Evolutionary conservation across 1,139 yeast species (phyloP), one percentile per base, ranked within the genome.

Genomic region (Nakaseomyces sp.): DNA sequence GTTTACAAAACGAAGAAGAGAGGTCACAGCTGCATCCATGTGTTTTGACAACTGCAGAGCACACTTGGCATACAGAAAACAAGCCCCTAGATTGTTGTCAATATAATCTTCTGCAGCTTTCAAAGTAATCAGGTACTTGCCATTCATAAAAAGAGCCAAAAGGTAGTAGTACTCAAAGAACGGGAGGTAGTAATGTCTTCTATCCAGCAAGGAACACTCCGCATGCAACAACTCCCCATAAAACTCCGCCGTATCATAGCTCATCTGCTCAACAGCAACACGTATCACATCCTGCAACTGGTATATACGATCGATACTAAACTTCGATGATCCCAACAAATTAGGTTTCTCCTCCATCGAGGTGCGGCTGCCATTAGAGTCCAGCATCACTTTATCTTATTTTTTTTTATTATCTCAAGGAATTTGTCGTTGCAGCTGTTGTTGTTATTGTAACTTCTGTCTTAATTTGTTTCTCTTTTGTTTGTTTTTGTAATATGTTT

Each of bases 161-260:
- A 57, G 50, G 41, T 61, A 61, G 9, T 53, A 45, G 45, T 61
- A 61, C 5, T 48, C 46, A 3, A 64, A 49, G 26, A 52, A 54
- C 13, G 56, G 42, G 40, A 53, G 50, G 29, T 49, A 45, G 18
- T 42, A 45, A 30, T 51, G 52, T 9, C 43, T 39, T 17, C 46
- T 43, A 10, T 55, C 54, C 40, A 55, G 39, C 8, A 49, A 52
- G 15, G 42, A 41, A 42, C 58, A 54, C 43, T 55, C 57, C 15
- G 63, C 50, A 41, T 49, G 54, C 24, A 58, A 43, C 32, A 61
- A 37, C 44, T 61, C 66, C 2, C 62, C 50, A 13, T 54, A 39
- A 43, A 61, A 61, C 28, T 53, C 56, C 7, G 66, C 64, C 1
- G 64, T 52, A 5, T 57, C 60, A 39, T 50, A 50, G 40, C 61